Evolutionary conservation across 768 basidiomycete species (phyloP), one percentile per base, ranked within the genome.

Genomic region (Termitomyces sp.): DNA sequence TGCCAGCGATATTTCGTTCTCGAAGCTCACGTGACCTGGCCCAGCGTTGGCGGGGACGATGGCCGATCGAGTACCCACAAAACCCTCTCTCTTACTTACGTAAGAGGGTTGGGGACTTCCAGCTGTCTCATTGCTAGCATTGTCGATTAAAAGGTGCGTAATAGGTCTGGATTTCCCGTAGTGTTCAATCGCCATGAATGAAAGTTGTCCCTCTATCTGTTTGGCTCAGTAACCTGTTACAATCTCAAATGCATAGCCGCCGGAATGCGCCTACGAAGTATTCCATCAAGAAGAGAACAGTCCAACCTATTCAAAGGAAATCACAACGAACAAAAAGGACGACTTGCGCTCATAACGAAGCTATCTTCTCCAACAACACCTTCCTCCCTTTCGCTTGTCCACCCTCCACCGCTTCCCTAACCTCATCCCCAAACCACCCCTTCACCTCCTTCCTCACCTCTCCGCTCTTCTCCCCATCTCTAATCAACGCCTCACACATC

Each of bases 351-450:
- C 48, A 79, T 37, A 79, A 63, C 18, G 63, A 58, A 13, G 68
- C 69, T 37, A 82, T 61, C 62, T 76, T 88, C 64, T 87, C 86
- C 60, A 87, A 58, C 33, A 95, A 70, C n/a, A 92, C 75, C 36
- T 78, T 79, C 64, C 80, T 84, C 12, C 93, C 93, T 73, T 88
- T 92, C 24, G 77, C 82, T 50, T 81, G 81, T 39, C 83, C 77
- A 18, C 66, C 70, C 68, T 80, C 76, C 20, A 93, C 70, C 53
- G 69, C 69, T 61, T 76, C 72, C 62, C 74, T 67, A 28, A 81
- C 79, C 4, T 77, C 73, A 20, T 70, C 63, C 13, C 68, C 72
- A 67, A 93, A 90, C 87, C 86, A 89, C 8, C 56, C 65, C 66
- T 78, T 84, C 52, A 89, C 65, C 31, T 60, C 75, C 61, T 68